Evolutionary conservation across 1,284 basidiomycete genomes (phyloP).

Genomic region (Ustilago hordei): DNA sequence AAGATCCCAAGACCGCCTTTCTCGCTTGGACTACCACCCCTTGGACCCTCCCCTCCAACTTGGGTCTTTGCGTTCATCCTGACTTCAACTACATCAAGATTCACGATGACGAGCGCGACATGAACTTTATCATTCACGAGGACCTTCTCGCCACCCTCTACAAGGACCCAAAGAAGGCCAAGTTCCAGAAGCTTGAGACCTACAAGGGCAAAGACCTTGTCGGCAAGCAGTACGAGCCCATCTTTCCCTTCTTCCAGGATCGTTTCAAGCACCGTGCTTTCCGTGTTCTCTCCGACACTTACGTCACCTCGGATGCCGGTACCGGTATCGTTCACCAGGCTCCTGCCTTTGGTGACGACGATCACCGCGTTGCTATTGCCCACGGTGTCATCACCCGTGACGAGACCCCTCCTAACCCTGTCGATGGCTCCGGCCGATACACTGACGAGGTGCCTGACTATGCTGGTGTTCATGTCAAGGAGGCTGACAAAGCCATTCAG

Average conservation of each 20-base stretch:
- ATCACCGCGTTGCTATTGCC: slow-evolving; percentile 90
- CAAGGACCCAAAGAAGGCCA: slow-evolving; percentile 98
- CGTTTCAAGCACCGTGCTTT: slow-evolving; percentile 93
- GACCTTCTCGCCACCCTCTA: slow-evolving; percentile 88
- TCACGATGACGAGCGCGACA: slow-evolving; percentile 86
- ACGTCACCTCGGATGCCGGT: slow-evolving; percentile 92
- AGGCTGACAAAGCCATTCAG: slow-evolving; percentile 93
- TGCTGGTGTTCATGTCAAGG: slow-evolving; percentile 90
- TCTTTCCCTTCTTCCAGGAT: slow-evolving; percentile 96
- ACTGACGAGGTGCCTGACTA: slow-evolving; percentile 92
- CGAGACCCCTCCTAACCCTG: slow-evolving; percentile 94
- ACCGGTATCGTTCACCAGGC: slow-evolving; percentile 99
- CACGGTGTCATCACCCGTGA: slow-evolving; percentile 85
- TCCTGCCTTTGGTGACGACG: slow-evolving; percentile 98
- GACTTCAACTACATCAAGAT: slow-evolving; percentile 98
- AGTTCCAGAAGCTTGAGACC: slow-evolving; percentile 86
- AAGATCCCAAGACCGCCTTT: slow-evolving; percentile 89
- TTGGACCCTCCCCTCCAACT: slow-evolving; percentile 96
- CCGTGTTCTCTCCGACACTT: slow-evolving; percentile 87
- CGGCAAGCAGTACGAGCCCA: slow-evolving; percentile 93
- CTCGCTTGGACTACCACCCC: slow-evolving; percentile 99
- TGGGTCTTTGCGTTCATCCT: slow-evolving; percentile 94
- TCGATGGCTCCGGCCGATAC: slow-evolving; percentile 90
- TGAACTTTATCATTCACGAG: slow-evolving; percentile 94
- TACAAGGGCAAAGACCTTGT: slow-evolving; percentile 93